phyloP scores from a whole-genome alignment of 805 yeast species.

The Candida railenensis region DNA sequence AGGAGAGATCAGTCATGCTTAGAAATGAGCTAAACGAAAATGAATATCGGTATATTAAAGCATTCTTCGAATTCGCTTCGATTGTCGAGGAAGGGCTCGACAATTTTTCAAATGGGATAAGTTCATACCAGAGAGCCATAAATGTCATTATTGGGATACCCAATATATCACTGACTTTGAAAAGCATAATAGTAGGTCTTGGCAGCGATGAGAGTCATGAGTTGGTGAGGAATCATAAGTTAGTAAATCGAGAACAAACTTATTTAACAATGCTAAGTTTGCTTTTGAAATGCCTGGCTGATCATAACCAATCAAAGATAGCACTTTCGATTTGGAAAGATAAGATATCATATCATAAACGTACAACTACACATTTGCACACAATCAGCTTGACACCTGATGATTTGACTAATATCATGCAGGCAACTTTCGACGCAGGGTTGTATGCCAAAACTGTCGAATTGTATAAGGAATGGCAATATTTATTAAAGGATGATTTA shows the following conservation, averaged over 20 bases:
- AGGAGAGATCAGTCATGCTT: neutral
- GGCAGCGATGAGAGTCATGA: neutral
- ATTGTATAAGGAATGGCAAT: conserved; percentile 34
- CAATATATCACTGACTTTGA: neutral
- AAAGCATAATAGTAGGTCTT: neutral
- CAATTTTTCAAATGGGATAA: neutral
- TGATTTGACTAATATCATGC: conserved; percentile 34
- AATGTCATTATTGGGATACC: neutral
- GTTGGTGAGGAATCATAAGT: neutral
- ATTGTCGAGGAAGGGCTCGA: neutral
- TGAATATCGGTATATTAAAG: neutral
- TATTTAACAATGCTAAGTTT: neutral
- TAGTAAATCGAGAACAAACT: neutral
- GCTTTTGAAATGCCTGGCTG: neutral
- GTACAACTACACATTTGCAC: neutral
- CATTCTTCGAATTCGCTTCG: neutral
- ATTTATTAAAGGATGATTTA: conserved; percentile 39
- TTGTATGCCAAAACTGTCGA: conserved; percentile 20
- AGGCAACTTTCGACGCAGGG: conserved; percentile 21
- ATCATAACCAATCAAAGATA: neutral
- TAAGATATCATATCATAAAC: neutral
- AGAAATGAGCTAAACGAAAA: neutral
- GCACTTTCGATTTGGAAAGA: conserved; percentile 3
- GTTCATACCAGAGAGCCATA: neutral
- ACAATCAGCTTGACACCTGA: conserved; percentile 7